Evolutionary conservation across 2,329 filamentous ascomycete species (phyloP), one percentile per base, ranked within the genome.

Genomic region (Grosmannia penicillata): DNA sequence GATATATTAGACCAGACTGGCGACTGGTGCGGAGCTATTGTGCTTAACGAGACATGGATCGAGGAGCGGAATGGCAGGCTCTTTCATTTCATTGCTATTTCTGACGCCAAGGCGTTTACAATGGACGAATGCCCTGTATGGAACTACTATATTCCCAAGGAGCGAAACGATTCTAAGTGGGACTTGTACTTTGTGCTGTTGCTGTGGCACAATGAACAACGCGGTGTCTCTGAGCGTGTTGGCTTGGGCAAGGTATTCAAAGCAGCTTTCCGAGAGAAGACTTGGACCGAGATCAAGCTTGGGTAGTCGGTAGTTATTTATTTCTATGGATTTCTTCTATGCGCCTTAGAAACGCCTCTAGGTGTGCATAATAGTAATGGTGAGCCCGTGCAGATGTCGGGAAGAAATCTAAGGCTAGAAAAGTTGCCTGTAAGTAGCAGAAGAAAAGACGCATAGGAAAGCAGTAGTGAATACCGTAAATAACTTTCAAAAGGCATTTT

Each of bases 121-220:
- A 23, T 41, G 5, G 49, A 51, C 1, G 56, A 59, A 44, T 54
- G 44, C 31, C 40, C 42, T 8, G 45, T 36, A n/a, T 58, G 56
- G 55, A 56, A 48, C 3, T 56, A 56, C 40, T 59, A 56, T 29
- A 49, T 57, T 8, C 54, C 54, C 14, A 49, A 52, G 34, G 53
- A 56, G 39, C 41, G 50, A 13, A 45, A 53, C 13, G 43, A 56
- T 40, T 50, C 46, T 10, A 49, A 55, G 36, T 59, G 55, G 55
- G 49, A 54, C 39, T 11, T 58, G 22, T 57, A 48, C 35, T 56
- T 51, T 33, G 56, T 56, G 10, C 39, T 58, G 29, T 45, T 59
- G 11, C 36, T 59, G 7, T 44, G 52, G 37, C 25, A 46, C 2
- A 43, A 46, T 13, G 32, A 43, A 7, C 45, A 51, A 13, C 44